A percentile compares a stretch with the other conserved stretches of the same genome.
Conservation (phyloP, 1,284 basidiomycete species). For the Thecaphora thlaspeos region DNA sequence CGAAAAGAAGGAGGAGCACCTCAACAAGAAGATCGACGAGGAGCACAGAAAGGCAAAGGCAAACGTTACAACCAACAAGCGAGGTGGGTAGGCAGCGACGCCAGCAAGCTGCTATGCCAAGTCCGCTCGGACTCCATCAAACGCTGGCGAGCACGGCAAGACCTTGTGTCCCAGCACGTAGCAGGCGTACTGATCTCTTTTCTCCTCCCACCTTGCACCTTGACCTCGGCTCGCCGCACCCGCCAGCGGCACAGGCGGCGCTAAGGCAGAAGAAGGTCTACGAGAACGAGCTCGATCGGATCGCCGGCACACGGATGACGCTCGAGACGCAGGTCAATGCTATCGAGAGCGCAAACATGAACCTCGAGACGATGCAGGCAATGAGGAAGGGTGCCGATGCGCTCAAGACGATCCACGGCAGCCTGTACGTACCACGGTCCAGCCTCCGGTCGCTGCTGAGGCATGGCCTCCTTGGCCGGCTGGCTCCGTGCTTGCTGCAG, state of each 20-base stretch:
- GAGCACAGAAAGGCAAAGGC: slow-evolving; percentile 87
- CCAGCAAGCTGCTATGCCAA: too few species aligned
- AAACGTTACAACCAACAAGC: slow-evolving; percentile 91
- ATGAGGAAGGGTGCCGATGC: slow-evolving; percentile 96
- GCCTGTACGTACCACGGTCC: slow-evolving; percentile 61
- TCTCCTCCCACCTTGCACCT: not conserved
- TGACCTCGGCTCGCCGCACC: not conserved
- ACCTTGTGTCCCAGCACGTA: too few species aligned
- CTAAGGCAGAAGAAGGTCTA: slow-evolving; percentile 89
- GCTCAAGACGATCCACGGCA: slow-evolving; percentile 86
- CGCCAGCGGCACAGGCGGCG: slow-evolving; percentile 64
- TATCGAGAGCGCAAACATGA: slow-evolving; percentile 95
- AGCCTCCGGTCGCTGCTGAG: too few species aligned
- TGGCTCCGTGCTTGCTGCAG: too few species aligned
- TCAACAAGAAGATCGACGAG: slow-evolving; percentile 95
- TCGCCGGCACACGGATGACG: slow-evolving; percentile 84
- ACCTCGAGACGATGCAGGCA: slow-evolving; percentile 94
- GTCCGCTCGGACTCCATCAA: too few species aligned
- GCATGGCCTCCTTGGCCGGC: too few species aligned
- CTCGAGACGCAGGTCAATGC: slow-evolving; percentile 96
- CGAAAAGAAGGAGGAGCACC: slow-evolving; percentile 98
- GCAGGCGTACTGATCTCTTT: too few species aligned
- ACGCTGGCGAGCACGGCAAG: too few species aligned
- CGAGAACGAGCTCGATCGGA: slow-evolving; percentile 82
- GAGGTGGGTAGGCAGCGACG: too few species aligned